Evolutionary conservation across 208 protist genomes (phyloP).

Genomic region (Leishmania tarentolae): DNA sequence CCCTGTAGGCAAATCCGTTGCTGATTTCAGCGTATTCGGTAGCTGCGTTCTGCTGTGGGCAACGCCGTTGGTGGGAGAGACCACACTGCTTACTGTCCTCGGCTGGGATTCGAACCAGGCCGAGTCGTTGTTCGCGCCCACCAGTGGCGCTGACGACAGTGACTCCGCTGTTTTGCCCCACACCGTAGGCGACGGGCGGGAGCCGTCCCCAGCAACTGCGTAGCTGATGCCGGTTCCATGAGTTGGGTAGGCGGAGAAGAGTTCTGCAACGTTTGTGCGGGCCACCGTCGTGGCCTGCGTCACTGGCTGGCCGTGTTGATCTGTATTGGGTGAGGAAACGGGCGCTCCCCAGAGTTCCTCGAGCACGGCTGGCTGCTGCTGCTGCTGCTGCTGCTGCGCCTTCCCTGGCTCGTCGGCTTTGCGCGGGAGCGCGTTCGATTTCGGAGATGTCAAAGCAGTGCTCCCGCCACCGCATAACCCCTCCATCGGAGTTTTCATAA

Average conservation of each 20-base stretch:
- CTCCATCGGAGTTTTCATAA: slow-evolving; percentile 38
- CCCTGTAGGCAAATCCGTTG: neutral
- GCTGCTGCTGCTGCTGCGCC: slow-evolving; percentile 1
- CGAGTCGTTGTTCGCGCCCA: slow-evolving; percentile 2
- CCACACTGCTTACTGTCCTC: slow-evolving; percentile 8
- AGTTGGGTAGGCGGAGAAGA: slow-evolving; percentile 23
- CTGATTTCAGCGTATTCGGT: slow-evolving; percentile 9
- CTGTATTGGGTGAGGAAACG: slow-evolving; percentile 17
- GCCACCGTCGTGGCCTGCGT: neutral
- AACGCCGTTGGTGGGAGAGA: neutral
- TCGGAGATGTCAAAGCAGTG: neutral
- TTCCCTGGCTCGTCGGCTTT: neutral
- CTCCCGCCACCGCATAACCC: neutral
- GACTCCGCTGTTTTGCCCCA: neutral
- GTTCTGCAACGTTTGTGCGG: slow-evolving; percentile 23
- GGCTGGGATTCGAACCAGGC: slow-evolving; percentile 28
- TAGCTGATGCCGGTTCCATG: neutral
- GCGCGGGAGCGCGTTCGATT: neutral
- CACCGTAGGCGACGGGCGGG: neutral
- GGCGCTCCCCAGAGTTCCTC: slow-evolving; percentile 54
- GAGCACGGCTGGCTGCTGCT: too few relatives aligned
- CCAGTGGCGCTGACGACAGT: neutral
- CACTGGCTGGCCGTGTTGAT: neutral
- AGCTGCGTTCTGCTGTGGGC: slow-evolving; percentile 5
- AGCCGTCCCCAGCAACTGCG: too few relatives aligned